Evolutionary conservation across 2,329 filamentous ascomycete species (phyloP).

Genomic region (Neofusicoccum sp.): DNA sequence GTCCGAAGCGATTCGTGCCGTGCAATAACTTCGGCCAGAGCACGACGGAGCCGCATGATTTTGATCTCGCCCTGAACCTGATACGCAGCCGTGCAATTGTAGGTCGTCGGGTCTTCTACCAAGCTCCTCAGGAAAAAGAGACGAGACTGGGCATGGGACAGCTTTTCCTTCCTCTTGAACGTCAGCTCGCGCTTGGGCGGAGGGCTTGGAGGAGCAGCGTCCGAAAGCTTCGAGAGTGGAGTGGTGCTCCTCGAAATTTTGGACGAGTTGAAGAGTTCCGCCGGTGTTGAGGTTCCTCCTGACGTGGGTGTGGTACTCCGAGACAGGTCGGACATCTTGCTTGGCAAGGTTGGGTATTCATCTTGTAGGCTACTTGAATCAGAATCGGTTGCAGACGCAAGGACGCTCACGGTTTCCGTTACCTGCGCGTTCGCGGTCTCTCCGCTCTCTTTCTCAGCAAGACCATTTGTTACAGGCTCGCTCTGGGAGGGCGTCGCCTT

Average conservation of each 20-base stretch:
- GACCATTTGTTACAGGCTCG: background rate
- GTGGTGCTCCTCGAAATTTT: no score
- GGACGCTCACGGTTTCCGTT: no score
- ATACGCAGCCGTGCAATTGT: constrained; percentile 43
- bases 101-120: constrained; percentile 42
- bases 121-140: constrained; percentile 45
- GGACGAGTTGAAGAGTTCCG: no score
- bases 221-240: background rate
- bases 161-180: constrained; percentile 17
- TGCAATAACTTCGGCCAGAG: constrained; percentile 34
- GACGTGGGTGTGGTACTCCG: no score
- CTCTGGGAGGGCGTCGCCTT: background rate
- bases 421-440: no score
- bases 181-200: background rate
- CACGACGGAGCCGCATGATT: constrained; percentile 34
- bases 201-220: background rate
- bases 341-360: no score
- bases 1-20: constrained; percentile 42
- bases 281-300: no score
- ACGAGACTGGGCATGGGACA: constrained; percentile 46
- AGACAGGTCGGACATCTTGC: no score
- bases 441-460: background rate
- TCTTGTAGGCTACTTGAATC: no score
- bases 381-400: no score
- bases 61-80: constrained; percentile 38